Conservation (phyloP, 2,329 filamentous ascomycete species). For the Fonsecaea erecta region DNA sequence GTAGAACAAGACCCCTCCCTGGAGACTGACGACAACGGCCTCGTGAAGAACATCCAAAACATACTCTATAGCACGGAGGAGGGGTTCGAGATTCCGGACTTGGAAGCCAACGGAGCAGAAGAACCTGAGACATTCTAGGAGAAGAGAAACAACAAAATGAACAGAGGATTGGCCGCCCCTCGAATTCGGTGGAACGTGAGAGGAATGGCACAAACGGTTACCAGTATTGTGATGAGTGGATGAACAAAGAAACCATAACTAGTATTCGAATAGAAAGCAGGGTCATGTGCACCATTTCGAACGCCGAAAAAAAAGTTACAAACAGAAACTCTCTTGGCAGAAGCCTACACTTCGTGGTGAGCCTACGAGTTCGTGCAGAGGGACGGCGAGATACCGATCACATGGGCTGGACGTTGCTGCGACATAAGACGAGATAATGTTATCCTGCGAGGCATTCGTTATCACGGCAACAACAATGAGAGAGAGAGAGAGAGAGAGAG, state of each 20-base stretch:
- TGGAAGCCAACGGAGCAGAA: constrained; percentile 67
- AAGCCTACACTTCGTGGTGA: not conserved
- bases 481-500: too few relatives aligned
- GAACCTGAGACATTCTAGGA: constrained; percentile 48
- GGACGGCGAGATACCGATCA: not conserved
- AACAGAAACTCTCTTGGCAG: not conserved
- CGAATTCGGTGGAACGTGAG: not conserved
- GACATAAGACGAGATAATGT: not conserved
- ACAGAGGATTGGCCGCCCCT: not conserved
- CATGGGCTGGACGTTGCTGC: not conserved
- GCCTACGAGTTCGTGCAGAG: not conserved
- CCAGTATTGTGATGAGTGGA: constrained; percentile 1
- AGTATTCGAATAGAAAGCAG: not conserved
- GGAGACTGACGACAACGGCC: constrained; percentile 88
- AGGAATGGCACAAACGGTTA: not conserved
- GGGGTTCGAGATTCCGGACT: constrained; percentile 84
- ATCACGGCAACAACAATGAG: not conserved
- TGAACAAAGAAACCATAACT: constrained; percentile 1
- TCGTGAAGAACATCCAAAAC: constrained; percentile 94
- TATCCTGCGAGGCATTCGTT: not conserved
- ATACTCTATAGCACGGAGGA: constrained; percentile 95
- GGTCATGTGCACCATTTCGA: not conserved
- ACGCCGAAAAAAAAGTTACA: not conserved
- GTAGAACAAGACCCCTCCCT: constrained; percentile 90
- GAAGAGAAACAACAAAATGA: not conserved